Percentiles rank a stretch among this genome's conserved stretches.
phyloP scores from a whole-genome alignment of 2,329 filamentous ascomycete species.

The Colletotrichum lupini region DNA sequence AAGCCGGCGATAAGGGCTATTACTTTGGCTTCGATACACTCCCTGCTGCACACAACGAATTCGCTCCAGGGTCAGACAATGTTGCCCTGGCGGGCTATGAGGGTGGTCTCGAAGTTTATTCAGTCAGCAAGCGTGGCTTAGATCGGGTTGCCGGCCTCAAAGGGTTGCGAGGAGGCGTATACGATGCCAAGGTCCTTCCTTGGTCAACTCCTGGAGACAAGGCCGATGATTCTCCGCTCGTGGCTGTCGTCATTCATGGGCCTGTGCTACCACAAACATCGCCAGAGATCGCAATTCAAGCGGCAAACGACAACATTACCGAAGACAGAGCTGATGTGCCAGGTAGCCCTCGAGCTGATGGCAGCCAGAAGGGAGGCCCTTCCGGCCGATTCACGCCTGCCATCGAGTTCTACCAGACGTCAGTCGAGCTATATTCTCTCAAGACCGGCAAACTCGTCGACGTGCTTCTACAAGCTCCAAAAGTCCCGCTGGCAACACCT shows the following conservation, averaged over 20 bases:
- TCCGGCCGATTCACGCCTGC: conserved; percentile 48
- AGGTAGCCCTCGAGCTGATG: conserved; percentile 53
- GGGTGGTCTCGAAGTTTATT: conserved; percentile 80
- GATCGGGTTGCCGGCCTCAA: conserved; percentile 77
- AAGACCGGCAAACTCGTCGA: conserved; percentile 77
- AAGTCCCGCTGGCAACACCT: conserved; percentile 68
- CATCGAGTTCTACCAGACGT: conserved; percentile 81
- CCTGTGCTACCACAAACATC: conserved; percentile 65
- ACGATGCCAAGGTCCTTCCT: conserved; percentile 84
- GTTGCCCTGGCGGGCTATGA: conserved; percentile 83
- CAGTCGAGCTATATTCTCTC: conserved; percentile 89
- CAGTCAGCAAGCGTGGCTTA: conserved; percentile 77
- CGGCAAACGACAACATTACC: conserved; percentile 49
- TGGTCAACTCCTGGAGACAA: conserved; percentile 69
- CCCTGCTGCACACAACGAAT: conserved; percentile 50
- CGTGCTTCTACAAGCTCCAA: conserved; percentile 78
- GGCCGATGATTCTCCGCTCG: conserved; percentile 72
- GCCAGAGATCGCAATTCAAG: conserved; percentile 48
- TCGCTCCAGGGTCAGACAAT: conserved; percentile 61
- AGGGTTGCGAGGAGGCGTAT: conserved; percentile 82
- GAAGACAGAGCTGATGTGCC: conserved; percentile 55
- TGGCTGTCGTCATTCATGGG: conserved; percentile 85
- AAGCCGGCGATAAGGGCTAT: conserved; percentile 76
- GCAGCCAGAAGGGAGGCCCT: conserved; percentile 49
- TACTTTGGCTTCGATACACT: conserved; percentile 86